These are phyloP conservation scores for Chlorencoelia australis DNA, from an alignment of 2,329 filamentous ascomycete genomes.

Conservation along the genomic window DNA sequence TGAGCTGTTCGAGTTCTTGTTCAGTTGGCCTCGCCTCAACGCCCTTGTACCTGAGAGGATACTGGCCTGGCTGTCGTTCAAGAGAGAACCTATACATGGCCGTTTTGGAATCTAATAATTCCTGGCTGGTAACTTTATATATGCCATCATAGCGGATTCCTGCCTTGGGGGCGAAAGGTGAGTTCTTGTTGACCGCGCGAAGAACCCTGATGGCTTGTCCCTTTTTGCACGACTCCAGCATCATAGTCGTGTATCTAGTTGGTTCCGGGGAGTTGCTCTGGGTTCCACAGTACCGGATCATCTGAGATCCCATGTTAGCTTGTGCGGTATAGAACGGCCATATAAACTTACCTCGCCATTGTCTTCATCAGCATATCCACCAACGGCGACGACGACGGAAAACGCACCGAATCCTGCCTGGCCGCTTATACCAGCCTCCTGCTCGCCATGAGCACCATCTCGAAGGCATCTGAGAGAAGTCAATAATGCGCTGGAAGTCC, in stretches of 20 bases:
- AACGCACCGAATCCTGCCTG: conserved; percentile 35
- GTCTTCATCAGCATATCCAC: conserved; percentile 39
- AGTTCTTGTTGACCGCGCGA: conserved; percentile 31
- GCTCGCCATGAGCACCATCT: conserved; percentile 41
- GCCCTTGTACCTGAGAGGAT: conserved; percentile 4
- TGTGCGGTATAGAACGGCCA: not conserved
- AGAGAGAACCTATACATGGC: conserved; percentile 4
- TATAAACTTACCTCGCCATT: conserved; percentile 27
- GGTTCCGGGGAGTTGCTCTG: conserved; percentile 23
- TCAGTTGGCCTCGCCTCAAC: not conserved
- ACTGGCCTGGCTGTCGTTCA: not conserved
- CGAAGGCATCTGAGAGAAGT: conserved; percentile 36
- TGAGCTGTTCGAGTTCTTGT: not conserved
- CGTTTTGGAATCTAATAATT: conserved; percentile 2
- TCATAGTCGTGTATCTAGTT: conserved; percentile 30
- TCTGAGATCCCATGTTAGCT: conserved; percentile 21
- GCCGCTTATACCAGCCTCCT: conserved; percentile 41
- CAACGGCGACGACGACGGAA: conserved; percentile 40
- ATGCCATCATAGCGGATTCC: conserved; percentile 50
- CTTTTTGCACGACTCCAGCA: conserved; percentile 32
- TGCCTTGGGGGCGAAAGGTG: conserved; percentile 32
- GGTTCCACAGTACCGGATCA: conserved; percentile 43
- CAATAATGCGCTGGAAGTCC: too few species aligned
- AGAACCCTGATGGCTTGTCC: conserved; percentile 39
- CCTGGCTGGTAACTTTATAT: conserved; percentile 34